Evolutionary conservation across 140 eudicot species (phyloP).

Genomic region (Senecio squalidus): DNA sequence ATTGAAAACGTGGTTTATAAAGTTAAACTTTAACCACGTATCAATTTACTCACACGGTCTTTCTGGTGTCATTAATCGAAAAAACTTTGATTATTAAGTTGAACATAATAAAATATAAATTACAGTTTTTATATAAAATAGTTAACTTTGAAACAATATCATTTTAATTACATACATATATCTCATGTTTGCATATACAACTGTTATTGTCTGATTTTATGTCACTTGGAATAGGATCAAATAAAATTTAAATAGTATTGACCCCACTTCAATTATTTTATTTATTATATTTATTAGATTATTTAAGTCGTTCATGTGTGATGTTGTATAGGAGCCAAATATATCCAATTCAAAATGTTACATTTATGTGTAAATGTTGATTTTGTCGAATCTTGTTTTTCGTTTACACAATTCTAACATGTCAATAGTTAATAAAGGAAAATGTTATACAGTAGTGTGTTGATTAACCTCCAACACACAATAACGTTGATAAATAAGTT

Average conservation of each 20-base stretch:
- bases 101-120: too few relatives aligned
- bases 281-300: slow-evolving; percentile 25
- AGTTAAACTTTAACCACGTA: too few relatives aligned
- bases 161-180: not conserved
- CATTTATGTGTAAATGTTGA: slow-evolving; percentile 9
- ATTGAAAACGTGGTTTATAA: too few relatives aligned
- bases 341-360: slow-evolving; percentile 16
- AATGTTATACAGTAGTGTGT: not conserved
- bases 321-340: slow-evolving; percentile 20
- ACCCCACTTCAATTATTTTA: slow-evolving; percentile 25
- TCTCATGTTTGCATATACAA: not conserved
- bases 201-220: not conserved
- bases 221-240: slow-evolving; percentile 13
- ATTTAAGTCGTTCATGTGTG: slow-evolving; percentile 33
- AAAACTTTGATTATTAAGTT: too few relatives aligned
- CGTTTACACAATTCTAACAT: not conserved
- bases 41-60: too few relatives aligned
- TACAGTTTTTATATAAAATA: too few relatives aligned
- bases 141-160: not conserved
- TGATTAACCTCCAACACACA: too few relatives aligned
- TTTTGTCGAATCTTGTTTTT: slow-evolving; percentile 17
- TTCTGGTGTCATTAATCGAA: too few relatives aligned
- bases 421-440: not conserved
- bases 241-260: slow-evolving; percentile 21
- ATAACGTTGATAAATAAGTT: too few relatives aligned